A percentile compares a stretch with the other conserved stretches of the same genome.
phyloP scores from a whole-genome alignment of 1,139 yeast species.

The Komagataea norvegica region DNA sequence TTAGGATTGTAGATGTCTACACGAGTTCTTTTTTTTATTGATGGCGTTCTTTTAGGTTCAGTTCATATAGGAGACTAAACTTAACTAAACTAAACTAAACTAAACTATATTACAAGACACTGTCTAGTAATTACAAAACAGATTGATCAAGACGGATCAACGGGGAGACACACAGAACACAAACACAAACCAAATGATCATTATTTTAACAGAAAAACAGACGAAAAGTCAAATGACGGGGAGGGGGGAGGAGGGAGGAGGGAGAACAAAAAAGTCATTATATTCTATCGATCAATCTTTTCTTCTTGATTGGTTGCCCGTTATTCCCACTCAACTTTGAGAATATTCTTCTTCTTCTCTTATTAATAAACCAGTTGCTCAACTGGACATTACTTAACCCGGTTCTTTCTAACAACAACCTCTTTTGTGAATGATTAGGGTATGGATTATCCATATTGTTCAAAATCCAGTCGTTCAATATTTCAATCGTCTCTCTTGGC shows the following conservation, averaged over 20 bases:
- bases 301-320: conserved; percentile 27
- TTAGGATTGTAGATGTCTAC: no score
- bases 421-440: conserved; percentile 87
- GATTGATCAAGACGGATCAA: conserved; percentile 7
- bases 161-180: neutral
- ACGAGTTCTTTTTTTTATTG: no score
- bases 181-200: neutral
- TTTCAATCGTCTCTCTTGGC: conserved; percentile 84
- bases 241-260: conserved; percentile 1
- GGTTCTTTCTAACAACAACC: conserved; percentile 71
- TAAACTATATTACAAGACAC: neutral
- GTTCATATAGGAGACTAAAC: no score
- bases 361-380: conserved; percentile 96
- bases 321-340: conserved; percentile 25
- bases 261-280: conserved; percentile 10
- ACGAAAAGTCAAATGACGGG: no score
- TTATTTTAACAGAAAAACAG: no score
- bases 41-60: no score
- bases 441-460: conserved; percentile 88
- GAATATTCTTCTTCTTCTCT: conserved; percentile 75
- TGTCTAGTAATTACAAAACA: neutral
- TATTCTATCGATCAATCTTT: conserved; percentile 37
- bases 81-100: neutral
- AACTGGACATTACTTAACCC: conserved; percentile 89
- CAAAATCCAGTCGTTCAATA: conserved; percentile 77